Conservation (phyloP, 2,329 filamentous ascomycete species). For the Phialophora macrospora region DNA sequence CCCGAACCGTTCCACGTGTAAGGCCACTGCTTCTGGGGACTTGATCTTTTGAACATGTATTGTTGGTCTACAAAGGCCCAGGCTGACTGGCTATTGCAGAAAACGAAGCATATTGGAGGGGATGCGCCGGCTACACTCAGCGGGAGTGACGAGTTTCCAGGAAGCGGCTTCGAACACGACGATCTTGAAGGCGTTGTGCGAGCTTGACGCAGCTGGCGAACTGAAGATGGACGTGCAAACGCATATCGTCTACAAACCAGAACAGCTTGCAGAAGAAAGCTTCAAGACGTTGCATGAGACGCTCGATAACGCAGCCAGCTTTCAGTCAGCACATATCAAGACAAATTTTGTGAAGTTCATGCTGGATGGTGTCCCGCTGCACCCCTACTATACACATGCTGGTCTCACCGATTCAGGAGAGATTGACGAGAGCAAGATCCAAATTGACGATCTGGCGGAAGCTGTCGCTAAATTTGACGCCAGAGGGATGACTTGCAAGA, state of each 20-base stretch:
- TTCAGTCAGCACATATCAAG: conserved; percentile 41
- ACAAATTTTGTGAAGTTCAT: conserved; percentile 46
- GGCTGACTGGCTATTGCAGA: background rate
- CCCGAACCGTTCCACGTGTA: conserved; percentile 37
- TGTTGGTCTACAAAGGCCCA: background rate
- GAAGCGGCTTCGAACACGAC: conserved; percentile 43
- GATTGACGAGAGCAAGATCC: conserved; percentile 22
- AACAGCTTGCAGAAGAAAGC: conserved; percentile 39
- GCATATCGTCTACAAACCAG: conserved; percentile 39
- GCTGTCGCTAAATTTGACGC: conserved; percentile 19
- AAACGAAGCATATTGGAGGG: conserved; percentile 40
- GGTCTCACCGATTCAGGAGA: conserved; percentile 18
- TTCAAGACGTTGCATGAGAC: conserved; percentile 35
- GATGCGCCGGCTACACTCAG: conserved; percentile 39
- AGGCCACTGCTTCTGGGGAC: background rate
- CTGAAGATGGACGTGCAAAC: conserved; percentile 41
- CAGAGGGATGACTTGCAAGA: conserved; percentile 25
- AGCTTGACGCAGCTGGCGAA: conserved; percentile 40
- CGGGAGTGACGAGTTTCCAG: conserved; percentile 44
- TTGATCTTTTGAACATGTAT: background rate
- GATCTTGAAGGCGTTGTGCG: conserved; percentile 39
- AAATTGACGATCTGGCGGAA: conserved; percentile 23
- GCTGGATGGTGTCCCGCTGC: conserved; percentile 45
- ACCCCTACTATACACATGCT: conserved; percentile 42
- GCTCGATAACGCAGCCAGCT: conserved; percentile 39